Evolutionary conservation across 2,329 filamentous ascomycete genomes (phyloP).

Genomic region (Phyllosticta citribraziliensis): DNA sequence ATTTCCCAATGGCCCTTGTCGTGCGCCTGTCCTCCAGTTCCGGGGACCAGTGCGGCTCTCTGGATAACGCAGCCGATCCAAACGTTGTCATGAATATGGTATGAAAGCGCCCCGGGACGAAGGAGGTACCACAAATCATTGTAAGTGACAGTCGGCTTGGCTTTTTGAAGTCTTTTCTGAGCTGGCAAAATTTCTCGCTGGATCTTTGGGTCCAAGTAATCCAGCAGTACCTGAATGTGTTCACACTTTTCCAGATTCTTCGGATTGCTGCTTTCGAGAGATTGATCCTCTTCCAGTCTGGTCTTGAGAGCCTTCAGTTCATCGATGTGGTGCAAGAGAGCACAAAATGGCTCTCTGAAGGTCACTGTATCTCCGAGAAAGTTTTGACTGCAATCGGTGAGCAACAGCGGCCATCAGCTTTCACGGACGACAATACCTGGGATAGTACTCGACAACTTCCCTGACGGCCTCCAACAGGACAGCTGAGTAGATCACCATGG

Average conservation of each 20-base stretch:
- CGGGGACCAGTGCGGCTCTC: background rate
- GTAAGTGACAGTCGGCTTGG: conserved; percentile 1
- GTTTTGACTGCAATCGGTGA: conserved; percentile 1
- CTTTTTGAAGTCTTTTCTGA: background rate
- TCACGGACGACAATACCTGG: background rate
- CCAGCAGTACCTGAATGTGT: conserved; percentile 6
- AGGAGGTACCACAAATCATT: conserved; percentile 8
- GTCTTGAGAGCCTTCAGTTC: conserved; percentile 3
- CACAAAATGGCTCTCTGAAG: conserved; percentile 3
- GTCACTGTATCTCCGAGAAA: conserved; percentile 2
- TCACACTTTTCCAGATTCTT: background rate
- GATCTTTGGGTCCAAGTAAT: conserved; percentile 4
- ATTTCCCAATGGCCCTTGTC: background rate
- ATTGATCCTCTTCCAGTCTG: background rate
- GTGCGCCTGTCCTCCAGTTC: background rate
- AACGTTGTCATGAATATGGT: background rate
- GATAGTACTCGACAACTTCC: conserved; percentile 7
- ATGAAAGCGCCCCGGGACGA: background rate
- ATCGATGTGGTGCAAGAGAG: conserved; percentile 1
- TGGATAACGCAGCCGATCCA: conserved; percentile 3
- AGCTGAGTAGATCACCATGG: conserved; percentile 3
- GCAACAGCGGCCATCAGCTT: background rate
- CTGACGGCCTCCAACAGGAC: conserved; percentile 5
- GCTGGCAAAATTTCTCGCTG: background rate
- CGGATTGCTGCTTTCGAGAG: background rate